Conservation (phyloP, 495 filamentous ascomycete genomes). For the Xylaria grammica region DNA sequence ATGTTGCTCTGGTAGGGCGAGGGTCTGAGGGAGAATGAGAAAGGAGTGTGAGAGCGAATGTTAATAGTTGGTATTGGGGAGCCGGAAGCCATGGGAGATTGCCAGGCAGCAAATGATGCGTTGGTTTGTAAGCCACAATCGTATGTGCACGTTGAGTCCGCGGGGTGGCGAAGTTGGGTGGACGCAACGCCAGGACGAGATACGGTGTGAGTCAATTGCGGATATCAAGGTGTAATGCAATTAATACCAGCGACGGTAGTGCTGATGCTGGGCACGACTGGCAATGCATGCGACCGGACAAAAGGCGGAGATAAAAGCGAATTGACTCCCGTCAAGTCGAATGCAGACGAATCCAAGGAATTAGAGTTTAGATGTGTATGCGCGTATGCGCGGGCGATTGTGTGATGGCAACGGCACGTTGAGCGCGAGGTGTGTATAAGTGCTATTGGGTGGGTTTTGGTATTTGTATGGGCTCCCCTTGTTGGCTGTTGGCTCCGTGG, state of each 20-base stretch:
- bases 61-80: slow-evolving; percentile 7
- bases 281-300: slow-evolving; percentile 5
- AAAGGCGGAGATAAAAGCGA: neutral
- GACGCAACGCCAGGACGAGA: neutral
- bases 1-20: slow-evolving; percentile 18
- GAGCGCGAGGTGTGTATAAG: neutral
- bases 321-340: neutral
- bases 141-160: slow-evolving; percentile 19
- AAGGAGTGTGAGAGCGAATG: neutral
- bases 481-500: slow-evolving; percentile 8
- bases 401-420: neutral
- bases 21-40: slow-evolving; percentile 11
- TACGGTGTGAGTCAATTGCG: slow-evolving; percentile 22
- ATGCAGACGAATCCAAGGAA: neutral
- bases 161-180: slow-evolving; percentile 32
- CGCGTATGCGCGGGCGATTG: neutral
- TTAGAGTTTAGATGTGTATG: neutral
- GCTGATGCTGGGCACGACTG: slow-evolving; percentile 20
- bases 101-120: slow-evolving; percentile 20
- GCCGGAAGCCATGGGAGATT: slow-evolving; percentile 22
- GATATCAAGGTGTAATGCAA: neutral
- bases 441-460: neutral
- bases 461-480: slow-evolving; percentile 1
- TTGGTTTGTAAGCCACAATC: slow-evolving; percentile 39
- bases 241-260: no score